Conservation (phyloP, 495 filamentous ascomycete species). For the Sporormia fimetaria region DNA sequence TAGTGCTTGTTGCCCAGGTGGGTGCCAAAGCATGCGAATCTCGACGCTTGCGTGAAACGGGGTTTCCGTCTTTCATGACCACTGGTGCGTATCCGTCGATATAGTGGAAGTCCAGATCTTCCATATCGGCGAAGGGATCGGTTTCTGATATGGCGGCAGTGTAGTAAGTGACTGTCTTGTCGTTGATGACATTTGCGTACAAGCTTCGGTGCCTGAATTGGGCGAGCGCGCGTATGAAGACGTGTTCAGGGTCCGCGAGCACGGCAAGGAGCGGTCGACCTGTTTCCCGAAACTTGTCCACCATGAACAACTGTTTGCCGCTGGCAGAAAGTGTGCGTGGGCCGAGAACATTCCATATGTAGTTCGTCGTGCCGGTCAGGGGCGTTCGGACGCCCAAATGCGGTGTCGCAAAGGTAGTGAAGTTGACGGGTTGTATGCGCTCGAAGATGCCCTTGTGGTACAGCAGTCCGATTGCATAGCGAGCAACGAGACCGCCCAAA, state of each 20-base stretch:
- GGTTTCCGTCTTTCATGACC: slow-evolving; percentile 58
- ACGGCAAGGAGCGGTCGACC: slow-evolving; percentile 66
- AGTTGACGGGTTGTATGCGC: slow-evolving; percentile 73
- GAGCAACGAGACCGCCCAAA: slow-evolving; percentile 72
- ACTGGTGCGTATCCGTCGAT: slow-evolving; percentile 61
- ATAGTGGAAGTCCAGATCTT: slow-evolving; percentile 57
- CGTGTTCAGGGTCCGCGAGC: slow-evolving; percentile 69
- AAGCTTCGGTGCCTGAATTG: slow-evolving; percentile 60
- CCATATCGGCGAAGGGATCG: slow-evolving; percentile 61
- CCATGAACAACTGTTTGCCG: slow-evolving; percentile 75
- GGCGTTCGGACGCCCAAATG: slow-evolving; percentile 80
- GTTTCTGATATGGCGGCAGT: slow-evolving; percentile 61
- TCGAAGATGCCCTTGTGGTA: slow-evolving; percentile 70
- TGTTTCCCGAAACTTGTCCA: slow-evolving; percentile 75
- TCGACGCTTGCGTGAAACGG: slow-evolving; percentile 40
- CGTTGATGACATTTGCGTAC: slow-evolving; percentile 80
- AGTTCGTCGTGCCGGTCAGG: slow-evolving; percentile 49
- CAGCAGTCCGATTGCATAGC: slow-evolving; percentile 80
- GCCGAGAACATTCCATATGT: slow-evolving; percentile 72
- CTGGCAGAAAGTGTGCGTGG: slow-evolving; percentile 65
- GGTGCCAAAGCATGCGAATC: slow-evolving; percentile 31
- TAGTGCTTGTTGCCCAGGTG: slow-evolving; percentile 27
- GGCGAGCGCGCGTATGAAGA: slow-evolving; percentile 72
- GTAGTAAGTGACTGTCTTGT: slow-evolving; percentile 68
- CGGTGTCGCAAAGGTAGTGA: slow-evolving; percentile 83